phyloP scores from a whole-genome alignment of 2,329 filamentous ascomycete genomes.

The Davidsoniella neocaledoniae region DNA sequence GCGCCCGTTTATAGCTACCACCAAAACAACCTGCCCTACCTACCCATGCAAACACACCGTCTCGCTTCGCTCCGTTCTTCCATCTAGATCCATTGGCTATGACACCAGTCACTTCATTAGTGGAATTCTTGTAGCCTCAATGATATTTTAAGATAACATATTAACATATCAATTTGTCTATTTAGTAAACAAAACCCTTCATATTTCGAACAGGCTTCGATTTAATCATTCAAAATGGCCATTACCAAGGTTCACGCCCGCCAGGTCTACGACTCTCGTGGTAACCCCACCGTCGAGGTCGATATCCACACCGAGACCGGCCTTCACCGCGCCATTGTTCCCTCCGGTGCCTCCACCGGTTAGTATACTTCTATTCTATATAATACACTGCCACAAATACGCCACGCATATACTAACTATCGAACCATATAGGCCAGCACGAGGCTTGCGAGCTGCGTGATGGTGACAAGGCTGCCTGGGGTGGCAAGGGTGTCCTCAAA shows the following conservation, averaged over 20 bases:
- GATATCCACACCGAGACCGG: slow-evolving; percentile 86
- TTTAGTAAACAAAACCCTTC: slow-evolving; percentile 4
- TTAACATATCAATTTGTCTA: slow-evolving; percentile 13
- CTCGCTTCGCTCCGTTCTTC: not conserved
- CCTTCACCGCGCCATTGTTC: slow-evolving; percentile 85
- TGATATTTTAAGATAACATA: not conserved
- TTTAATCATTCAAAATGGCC: slow-evolving; percentile 48
- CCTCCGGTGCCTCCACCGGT: slow-evolving; percentile 85
- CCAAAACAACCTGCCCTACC: not conserved
- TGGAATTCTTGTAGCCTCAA: not conserved
- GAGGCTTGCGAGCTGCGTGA: slow-evolving; percentile 85
- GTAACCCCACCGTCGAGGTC: slow-evolving; percentile 95
- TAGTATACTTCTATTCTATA: slow-evolving; percentile 22
- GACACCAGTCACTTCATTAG: not conserved
- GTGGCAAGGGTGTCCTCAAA: slow-evolving; percentile 73
- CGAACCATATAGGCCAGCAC: slow-evolving; percentile 49
- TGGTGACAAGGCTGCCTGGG: slow-evolving; percentile 74
- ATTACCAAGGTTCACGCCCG: slow-evolving; percentile 83
- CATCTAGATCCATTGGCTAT: not conserved
- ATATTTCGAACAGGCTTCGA: slow-evolving; percentile 10
- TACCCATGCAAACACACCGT: not conserved
- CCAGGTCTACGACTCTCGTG: slow-evolving; percentile 95
- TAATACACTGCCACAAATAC: slow-evolving; percentile 13
- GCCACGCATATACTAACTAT: slow-evolving; percentile 16
- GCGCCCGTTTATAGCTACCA: not conserved